Evolutionary conservation across 1,284 basidiomycete species (phyloP), one percentile per base, ranked within the genome.

Genomic region (Cutaneotrichosporon cyanovorans): DNA sequence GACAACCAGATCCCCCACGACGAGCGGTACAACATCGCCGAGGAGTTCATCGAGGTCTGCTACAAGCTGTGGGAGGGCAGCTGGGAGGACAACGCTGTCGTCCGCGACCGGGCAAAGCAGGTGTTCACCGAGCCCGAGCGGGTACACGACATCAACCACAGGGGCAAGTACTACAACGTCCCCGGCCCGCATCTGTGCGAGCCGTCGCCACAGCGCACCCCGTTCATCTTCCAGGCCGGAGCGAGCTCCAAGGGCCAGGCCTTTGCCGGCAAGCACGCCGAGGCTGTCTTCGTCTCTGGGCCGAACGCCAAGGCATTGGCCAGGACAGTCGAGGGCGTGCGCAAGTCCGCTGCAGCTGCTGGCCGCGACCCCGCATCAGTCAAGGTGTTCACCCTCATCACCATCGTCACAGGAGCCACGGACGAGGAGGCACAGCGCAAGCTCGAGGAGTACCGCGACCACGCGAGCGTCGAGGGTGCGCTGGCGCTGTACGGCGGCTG

Each of bases 21-120:
- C 25, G 50, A 53, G 49, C 56, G 58, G 4, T 60, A 58, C 46
- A 49, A 57, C 37, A 53, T 53, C 20, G 54, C 56, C 12, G 54
- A 53, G 20, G 54, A 56, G 42, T 53, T 50, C 38, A 46, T 56
- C 31, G 48, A 53, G 28, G 54, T 53, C 8, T 40, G 67, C n/a
- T 71, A 70, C 61, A 71, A 71, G 60, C 60, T 71, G 9, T 70
- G 68, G 68, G 69, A 70, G 39, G 55, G 55, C n/a, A 57, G 53
- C 12, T 71, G 69, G 69, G 58, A 62, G 16, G 68, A 71, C 43
- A 64, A 70, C 36, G 63, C 69, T 0, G 60, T 69, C 2, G 37
- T 53, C 11, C 52, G 59, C 23, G 63, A 69, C 49, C 32, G 23
- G 10, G 51, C 35, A 16, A 41, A 35, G 19, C 56, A 51, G 37